A percentile compares a stretch with the other conserved stretches of the same genome.
Conservation (phyloP, 495 filamentous ascomycete species). For the Cladorrhinum samala region DNA sequence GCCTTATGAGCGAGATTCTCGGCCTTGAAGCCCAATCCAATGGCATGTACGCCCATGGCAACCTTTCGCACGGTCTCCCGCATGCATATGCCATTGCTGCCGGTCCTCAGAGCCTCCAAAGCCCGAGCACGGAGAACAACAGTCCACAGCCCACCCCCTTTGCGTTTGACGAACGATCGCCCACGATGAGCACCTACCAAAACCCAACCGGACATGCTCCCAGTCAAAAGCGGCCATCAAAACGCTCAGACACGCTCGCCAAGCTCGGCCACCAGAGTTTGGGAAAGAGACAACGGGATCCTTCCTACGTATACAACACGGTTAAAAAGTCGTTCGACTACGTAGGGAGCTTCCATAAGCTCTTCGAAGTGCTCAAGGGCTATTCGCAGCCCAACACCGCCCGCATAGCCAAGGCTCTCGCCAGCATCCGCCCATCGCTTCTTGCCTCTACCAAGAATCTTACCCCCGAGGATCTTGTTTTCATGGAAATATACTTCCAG, state of each 20-base stretch:
- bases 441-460: constrained; percentile 80
- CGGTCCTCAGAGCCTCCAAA: constrained; percentile 42
- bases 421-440: constrained; percentile 85
- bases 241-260: constrained; percentile 30
- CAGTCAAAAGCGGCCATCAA: constrained; percentile 32
- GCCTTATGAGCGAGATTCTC: constrained; percentile 35
- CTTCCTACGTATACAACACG: constrained; percentile 77
- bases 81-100: constrained; percentile 46
- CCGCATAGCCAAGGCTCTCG: constrained; percentile 78
- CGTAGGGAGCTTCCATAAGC: constrained; percentile 78
- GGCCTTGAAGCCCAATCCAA: constrained; percentile 33
- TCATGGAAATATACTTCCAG: constrained; percentile 97
- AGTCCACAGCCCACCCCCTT: constrained; percentile 40
- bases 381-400: constrained; percentile 63
- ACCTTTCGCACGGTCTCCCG: constrained; percentile 45
- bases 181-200: constrained; percentile 38
- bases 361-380: constrained; percentile 72
- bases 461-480: constrained; percentile 80
- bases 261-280: constrained; percentile 41
- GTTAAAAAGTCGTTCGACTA: constrained; percentile 90
- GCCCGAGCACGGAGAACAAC: constrained; percentile 46
- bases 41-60: constrained; percentile 40
- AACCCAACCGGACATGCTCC: constrained; percentile 19
- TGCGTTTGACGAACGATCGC: constrained; percentile 38
- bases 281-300: constrained; percentile 54